phyloP scores from a whole-genome alignment of 371 early-diverging fungal species.

The Encephalitozoon intestinalis region DNA sequence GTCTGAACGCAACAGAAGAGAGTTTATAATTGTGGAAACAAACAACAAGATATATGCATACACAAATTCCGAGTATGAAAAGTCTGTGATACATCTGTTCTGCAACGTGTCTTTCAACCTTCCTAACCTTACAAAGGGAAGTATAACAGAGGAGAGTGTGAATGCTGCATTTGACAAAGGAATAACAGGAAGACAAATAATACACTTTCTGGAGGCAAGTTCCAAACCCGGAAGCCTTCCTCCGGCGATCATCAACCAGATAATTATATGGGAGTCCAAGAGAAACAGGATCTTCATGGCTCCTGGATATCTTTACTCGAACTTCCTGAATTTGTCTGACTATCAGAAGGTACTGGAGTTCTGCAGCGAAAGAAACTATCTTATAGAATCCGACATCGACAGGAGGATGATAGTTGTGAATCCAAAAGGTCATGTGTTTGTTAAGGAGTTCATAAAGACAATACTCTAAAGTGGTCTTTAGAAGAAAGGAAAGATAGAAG shows the following conservation, averaged over 20 bases:
- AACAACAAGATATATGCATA: constrained; percentile 86
- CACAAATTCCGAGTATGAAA: constrained; percentile 86
- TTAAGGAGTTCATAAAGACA: constrained; percentile 51
- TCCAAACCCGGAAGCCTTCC: constrained; percentile 63
- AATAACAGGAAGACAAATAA: constrained; percentile 82
- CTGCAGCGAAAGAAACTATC: constrained; percentile 32
- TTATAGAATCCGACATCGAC: constrained; percentile 38
- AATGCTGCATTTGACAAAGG: constrained; percentile 76
- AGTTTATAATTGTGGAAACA: constrained; percentile 65
- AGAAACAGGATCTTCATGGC: constrained; percentile 67
- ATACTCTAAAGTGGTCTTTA: neutral
- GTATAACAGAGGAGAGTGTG: constrained; percentile 79
- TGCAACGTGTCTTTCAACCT: constrained; percentile 72
- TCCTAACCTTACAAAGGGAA: constrained; percentile 81
- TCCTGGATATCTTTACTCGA: constrained; percentile 69
- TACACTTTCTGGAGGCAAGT: constrained; percentile 45
- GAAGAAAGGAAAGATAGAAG: neutral
- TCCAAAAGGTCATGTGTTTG: constrained; percentile 35
- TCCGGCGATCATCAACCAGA: constrained; percentile 82
- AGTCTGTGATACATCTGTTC: constrained; percentile 85
- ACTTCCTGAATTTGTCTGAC: constrained; percentile 64
- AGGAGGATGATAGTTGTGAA: constrained; percentile 56
- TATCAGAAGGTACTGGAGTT: constrained; percentile 49
- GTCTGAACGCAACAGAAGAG: neutral
- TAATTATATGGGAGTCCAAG: constrained; percentile 88